These are phyloP conservation scores for Tulasnella sp. DNA, from an alignment of 768 basidiomycete genomes.

Conservation along the genomic window DNA sequence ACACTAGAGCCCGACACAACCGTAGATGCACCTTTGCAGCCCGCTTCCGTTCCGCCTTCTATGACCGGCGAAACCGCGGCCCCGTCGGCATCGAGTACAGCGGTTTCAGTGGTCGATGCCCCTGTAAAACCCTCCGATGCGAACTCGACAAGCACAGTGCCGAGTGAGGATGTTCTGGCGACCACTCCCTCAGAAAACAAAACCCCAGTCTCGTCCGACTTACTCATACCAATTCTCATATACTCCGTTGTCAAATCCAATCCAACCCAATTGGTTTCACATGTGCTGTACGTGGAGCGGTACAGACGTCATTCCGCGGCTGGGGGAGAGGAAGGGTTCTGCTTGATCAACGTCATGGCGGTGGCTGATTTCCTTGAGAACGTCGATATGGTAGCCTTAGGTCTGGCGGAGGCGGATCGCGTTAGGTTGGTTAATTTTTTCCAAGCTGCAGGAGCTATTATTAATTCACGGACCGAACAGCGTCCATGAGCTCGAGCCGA, in stretches of 20 bases:
- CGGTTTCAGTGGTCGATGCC: background rate
- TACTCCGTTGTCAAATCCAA: slow-evolving; percentile 93
- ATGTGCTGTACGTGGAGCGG: slow-evolving; percentile 54
- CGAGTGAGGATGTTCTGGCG: slow-evolving; percentile 1
- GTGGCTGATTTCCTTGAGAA: slow-evolving; percentile 96
- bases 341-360: slow-evolving; percentile 91
- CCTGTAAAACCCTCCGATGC: background rate
- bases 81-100: background rate
- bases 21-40: background rate
- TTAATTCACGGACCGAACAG: slow-evolving; percentile 46
- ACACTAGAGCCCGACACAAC: background rate
- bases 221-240: slow-evolving; percentile 91
- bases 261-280: slow-evolving; percentile 77
- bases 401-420: slow-evolving; percentile 54
- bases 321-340: slow-evolving; percentile 88
- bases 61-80: background rate
- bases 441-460: background rate
- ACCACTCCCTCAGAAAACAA: slow-evolving; percentile 10
- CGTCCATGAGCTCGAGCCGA: slow-evolving; percentile 78
- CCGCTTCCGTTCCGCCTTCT: background rate
- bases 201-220: slow-evolving; percentile 75
- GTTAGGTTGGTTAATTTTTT: slow-evolving; percentile 55
- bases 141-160: background rate
- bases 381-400: slow-evolving; percentile 78
- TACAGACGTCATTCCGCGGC: slow-evolving; percentile 59